A percentile compares a stretch with the other conserved stretches of the same genome.
phyloP scores from a whole-genome alignment of 352 stramenopile genomes.

The Phytopythium litorale region DNA sequence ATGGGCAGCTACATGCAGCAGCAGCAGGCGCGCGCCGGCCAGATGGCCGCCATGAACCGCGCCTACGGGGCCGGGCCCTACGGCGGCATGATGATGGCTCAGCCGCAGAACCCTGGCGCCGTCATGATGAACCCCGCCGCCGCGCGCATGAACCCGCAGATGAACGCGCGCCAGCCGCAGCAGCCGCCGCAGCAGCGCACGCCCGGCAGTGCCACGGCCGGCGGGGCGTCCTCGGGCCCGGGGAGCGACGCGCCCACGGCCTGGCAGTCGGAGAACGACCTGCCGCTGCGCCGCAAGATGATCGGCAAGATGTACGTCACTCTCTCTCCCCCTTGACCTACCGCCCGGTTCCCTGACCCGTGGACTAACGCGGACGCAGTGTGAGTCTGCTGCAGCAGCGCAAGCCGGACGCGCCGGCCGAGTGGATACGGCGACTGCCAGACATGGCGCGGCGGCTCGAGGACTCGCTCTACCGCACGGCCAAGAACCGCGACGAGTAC shows the following conservation, averaged over 20 bases:
- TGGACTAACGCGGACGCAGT: conserved; percentile 16
- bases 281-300: conserved; percentile 85
- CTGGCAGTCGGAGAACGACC: conserved; percentile 86
- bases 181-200: conserved; percentile 32
- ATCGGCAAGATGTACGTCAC: conserved; percentile 88
- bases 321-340: neutral
- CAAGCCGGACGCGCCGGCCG: conserved; percentile 94
- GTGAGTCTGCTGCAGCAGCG: conserved; percentile 96
- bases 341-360: too few species aligned
- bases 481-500: conserved; percentile 94
- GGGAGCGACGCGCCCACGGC: conserved; percentile 45
- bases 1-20: conserved; percentile 72
- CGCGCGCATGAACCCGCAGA: conserved; percentile 38
- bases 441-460: conserved; percentile 98
- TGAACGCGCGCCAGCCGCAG: conserved; percentile 27
- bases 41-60: conserved; percentile 55
- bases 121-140: conserved; percentile 30
- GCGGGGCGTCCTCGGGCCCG: conserved; percentile 13
- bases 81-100: conserved; percentile 57
- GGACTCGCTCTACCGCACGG: conserved; percentile 94
- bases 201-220: conserved; percentile 27
- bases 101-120: conserved; percentile 12
- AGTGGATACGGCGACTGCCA: conserved; percentile 97
- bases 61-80: conserved; percentile 49
- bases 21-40: conserved; percentile 37